Conservation (phyloP, 192 early-diverging fungal genomes). For the Dissophora ornata region DNA sequence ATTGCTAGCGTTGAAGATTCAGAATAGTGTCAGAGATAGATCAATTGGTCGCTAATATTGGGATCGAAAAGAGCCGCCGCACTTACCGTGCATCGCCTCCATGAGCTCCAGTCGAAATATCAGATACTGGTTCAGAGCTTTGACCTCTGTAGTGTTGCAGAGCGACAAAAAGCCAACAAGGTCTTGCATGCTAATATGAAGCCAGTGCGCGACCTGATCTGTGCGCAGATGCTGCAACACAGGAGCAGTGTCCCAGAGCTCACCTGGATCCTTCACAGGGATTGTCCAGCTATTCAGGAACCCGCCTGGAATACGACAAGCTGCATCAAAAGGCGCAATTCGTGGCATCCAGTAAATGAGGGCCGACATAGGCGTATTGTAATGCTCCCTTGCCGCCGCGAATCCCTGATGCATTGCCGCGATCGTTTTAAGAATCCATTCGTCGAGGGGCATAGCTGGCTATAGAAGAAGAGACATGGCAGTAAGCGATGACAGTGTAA, state of each 20-base stretch:
- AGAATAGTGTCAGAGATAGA: too few relatives aligned
- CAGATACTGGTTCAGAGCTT: constrained; percentile 10
- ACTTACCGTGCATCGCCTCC: neutral
- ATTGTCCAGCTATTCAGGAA: constrained; percentile 3
- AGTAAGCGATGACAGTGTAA: too few relatives aligned
- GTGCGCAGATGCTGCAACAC: constrained; percentile 4
- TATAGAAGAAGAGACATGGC: neutral
- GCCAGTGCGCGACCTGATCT: constrained; percentile 31
- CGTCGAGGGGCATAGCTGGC: neutral
- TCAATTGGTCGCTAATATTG: too few relatives aligned
- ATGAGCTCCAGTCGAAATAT: constrained; percentile 21
- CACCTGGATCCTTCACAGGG: neutral
- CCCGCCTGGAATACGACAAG: neutral
- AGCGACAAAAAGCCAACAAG: constrained; percentile 20
- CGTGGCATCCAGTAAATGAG: constrained; percentile 36
- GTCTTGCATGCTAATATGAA: constrained; percentile 14
- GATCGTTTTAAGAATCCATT: neutral
- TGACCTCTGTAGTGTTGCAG: neutral
- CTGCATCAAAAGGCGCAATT: neutral
- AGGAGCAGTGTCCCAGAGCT: neutral
- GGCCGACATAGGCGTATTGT: neutral
- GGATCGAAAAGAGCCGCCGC: too few relatives aligned
- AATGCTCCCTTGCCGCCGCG: neutral
- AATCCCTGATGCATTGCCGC: neutral
- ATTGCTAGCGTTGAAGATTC: constrained; percentile 4